Evolutionary conservation across 1,139 yeast species (phyloP), one percentile per base, ranked within the genome.

Genomic region (Sugiyamaella paludigena): DNA sequence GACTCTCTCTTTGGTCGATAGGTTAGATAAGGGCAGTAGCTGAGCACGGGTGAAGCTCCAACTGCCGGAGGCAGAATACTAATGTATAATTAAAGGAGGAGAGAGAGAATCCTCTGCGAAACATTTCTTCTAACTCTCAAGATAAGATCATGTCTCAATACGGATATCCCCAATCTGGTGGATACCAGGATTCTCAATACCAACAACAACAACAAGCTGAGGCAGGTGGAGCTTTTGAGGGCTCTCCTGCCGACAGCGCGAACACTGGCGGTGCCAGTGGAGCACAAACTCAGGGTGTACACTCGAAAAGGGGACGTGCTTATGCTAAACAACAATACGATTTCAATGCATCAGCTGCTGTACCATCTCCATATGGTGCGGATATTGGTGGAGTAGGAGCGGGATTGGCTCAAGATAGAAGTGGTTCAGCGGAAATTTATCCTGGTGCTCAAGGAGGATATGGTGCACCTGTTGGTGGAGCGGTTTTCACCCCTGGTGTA

Each of bases 291-390:
- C 42, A 47, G 7, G 52, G 51, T 8, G 57, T 56, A 19, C 54
- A 49, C 37, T 52, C 53, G 32, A 47, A 52, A 40, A 55, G 57
- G 43, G 48, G 62, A 43, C 55, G 65, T 43, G 51, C 52, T 35
- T 81, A 81, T 65, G 85, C 87, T 64, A 78, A 76, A 61, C 84
- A 83, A 50, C 85, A 80, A 65, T 81, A 80, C 63, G 65, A 67
- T 40, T 66, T 59, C 51, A 51, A 47, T 49, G 53, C 53, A 34
- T 74, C 78, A 32, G 66, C 73, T 24, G 56, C 57, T 12, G 70
- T 73, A 7, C 71, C 71, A 43, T 64, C 57, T 15, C 54, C 55
- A 28, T 54, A 55, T 31, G 51, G 54, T 15, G 71, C 75, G 24
- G 65, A 71, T 29, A 51, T 57, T 24, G 70, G 72, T 6, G 69